phyloP scores from a whole-genome alignment of 2,329 filamentous ascomycete genomes.

The Calonectria hawksworthii region DNA sequence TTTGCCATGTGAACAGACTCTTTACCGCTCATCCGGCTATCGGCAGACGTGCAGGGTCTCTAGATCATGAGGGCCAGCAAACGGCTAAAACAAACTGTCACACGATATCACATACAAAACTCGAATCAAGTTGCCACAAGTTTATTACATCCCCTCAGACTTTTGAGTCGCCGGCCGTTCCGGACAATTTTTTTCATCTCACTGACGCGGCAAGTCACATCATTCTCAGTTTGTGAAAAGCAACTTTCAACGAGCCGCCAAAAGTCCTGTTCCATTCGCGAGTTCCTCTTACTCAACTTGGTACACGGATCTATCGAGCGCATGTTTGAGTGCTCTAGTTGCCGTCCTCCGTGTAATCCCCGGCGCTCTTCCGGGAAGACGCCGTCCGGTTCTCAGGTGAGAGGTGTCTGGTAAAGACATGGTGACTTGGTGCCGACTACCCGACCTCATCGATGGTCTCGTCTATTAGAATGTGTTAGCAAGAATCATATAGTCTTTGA shows the following conservation, averaged over 20 bases:
- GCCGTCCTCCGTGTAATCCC: neutral
- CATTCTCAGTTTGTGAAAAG: neutral
- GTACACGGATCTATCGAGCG: neutral
- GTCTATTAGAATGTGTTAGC: neutral
- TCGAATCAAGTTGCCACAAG: no score
- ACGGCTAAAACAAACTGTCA: neutral
- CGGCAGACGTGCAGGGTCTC: neutral
- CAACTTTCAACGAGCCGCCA: neutral
- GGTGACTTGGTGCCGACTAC: neutral
- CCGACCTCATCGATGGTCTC: no score
- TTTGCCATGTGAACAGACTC: neutral
- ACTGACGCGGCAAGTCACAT: neutral
- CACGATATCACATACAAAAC: neutral
- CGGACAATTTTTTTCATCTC: neutral
- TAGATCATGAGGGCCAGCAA: neutral
- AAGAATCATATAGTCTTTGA: neutral
- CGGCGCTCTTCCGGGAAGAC: neutral
- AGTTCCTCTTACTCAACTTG: neutral
- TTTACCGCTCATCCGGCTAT: neutral
- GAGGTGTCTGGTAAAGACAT: neutral
- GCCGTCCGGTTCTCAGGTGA: neutral
- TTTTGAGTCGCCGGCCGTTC: neutral
- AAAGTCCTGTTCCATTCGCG: neutral
- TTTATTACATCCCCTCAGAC: neutral
- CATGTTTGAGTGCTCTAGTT: neutral